Evolutionary conservation across 2,329 filamentous ascomycete species (phyloP).

Genomic region (Aspergillus amoenus): DNA sequence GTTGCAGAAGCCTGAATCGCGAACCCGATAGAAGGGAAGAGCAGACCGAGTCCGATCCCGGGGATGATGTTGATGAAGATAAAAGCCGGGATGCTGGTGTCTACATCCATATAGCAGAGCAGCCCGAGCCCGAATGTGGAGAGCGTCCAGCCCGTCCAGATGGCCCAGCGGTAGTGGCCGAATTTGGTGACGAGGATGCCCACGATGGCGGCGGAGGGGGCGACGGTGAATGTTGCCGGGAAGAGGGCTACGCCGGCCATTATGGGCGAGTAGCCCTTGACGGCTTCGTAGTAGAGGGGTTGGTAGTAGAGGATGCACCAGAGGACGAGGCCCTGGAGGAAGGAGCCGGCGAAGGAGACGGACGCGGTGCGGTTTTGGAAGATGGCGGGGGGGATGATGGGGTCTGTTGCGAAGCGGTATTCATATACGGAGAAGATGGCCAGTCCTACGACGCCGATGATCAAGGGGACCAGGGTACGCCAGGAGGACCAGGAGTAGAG

Average conservation of each 20-base stretch:
- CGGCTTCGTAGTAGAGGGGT: conserved; percentile 49
- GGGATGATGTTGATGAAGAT: conserved; percentile 31
- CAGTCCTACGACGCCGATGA: conserved; percentile 27
- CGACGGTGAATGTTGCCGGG: conserved; percentile 25
- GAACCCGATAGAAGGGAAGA: conserved; percentile 27
- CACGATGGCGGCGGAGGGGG: conserved; percentile 28
- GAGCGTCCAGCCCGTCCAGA: conserved; percentile 28
- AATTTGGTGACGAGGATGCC: conserved; percentile 32
- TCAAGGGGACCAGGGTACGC: conserved; percentile 28
- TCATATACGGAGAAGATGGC: conserved; percentile 23
- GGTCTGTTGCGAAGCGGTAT: conserved; percentile 20
- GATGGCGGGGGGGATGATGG: conserved; percentile 45
- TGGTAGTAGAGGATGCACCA: conserved; percentile 34
- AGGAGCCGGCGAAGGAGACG: conserved; percentile 6
- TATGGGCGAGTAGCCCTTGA: conserved; percentile 34
- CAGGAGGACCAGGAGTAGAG: conserved; percentile 32
- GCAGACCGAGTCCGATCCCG: conserved; percentile 26
- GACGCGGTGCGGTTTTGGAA: conserved; percentile 45
- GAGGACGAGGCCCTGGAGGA: conserved; percentile 17
- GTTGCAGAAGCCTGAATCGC: conserved; percentile 27
- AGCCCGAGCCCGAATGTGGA: conserved; percentile 28
- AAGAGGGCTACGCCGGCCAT: conserved; percentile 33
- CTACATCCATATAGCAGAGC: conserved; percentile 25
- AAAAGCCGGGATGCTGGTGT: conserved; percentile 28
- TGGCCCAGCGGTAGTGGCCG: conserved; percentile 35